phyloP scores from a whole-genome alignment of 192 early-diverging fungal species.

The Entrophospora sp. region DNA sequence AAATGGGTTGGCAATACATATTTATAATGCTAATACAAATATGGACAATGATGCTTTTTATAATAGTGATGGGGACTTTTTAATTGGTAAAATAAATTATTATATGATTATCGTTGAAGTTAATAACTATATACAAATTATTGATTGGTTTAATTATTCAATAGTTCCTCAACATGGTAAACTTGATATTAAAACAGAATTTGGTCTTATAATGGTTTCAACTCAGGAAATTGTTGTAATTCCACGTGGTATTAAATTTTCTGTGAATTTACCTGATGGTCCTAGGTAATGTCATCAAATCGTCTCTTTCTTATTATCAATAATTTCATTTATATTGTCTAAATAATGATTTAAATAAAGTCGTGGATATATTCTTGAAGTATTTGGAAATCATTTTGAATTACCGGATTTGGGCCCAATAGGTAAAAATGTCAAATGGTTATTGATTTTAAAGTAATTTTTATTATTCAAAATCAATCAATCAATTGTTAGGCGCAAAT shows the following conservation, averaged over 20 bases:
- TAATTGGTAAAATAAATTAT: conserved; percentile 67
- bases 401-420: conserved; percentile 94
- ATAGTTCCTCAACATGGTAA: conserved; percentile 86
- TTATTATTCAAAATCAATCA: background rate
- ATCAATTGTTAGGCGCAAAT: conserved; percentile 57
- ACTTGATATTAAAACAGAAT: conserved; percentile 85
- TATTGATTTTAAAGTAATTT: background rate
- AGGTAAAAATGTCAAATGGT: conserved; percentile 32
- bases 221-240: conserved; percentile 92
- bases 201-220: conserved; percentile 69
- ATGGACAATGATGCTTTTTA: conserved; percentile 78
- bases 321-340: background rate
- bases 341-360: background rate
- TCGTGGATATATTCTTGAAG: conserved; percentile 87
- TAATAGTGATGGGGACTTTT: conserved; percentile 84
- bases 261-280: conserved; percentile 70
- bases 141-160: background rate
- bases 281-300: conserved; percentile 47
- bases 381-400: conserved; percentile 83
- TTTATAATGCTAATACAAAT: conserved; percentile 66
- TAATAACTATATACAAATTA: too few relatives aligned
- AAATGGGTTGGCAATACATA: conserved; percentile 72
- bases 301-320: background rate
- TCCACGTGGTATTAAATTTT: conserved; percentile 83
- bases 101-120: background rate